These are phyloP conservation scores for Aspergillus sclerotialis DNA, from an alignment of 2,329 filamentous ascomycete species.

Conservation along the genomic window DNA sequence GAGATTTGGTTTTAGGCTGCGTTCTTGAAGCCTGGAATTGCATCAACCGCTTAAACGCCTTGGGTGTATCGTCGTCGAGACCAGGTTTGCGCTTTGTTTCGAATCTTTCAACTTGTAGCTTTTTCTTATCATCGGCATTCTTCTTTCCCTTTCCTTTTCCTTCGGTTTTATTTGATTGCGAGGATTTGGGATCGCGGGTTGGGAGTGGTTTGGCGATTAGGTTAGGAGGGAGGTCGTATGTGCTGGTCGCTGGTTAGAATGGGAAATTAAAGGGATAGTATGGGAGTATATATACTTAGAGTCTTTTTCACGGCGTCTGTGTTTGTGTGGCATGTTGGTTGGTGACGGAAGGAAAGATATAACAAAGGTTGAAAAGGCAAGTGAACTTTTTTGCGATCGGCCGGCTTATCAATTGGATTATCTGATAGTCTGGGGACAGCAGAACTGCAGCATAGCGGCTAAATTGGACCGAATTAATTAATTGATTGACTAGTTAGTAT, in stretches of 20 bases:
- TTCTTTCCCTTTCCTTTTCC: constrained; percentile 28
- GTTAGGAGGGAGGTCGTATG: constrained; percentile 56
- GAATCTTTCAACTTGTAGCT: constrained; percentile 42
- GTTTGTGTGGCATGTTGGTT: constrained; percentile 72
- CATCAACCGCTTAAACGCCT: constrained; percentile 82
- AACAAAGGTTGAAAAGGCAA: too few relatives aligned
- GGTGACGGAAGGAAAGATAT: too few relatives aligned
- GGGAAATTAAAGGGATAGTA: too few relatives aligned
- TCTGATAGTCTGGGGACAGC: too few relatives aligned
- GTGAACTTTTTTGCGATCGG: constrained; percentile 6
- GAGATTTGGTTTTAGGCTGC: constrained; percentile 14
- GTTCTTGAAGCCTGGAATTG: constrained; percentile 52
- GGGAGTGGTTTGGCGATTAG: constrained; percentile 53
- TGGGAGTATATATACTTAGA: constrained; percentile 3
- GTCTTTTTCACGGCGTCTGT: constrained; percentile 56
- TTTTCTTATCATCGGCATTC: constrained; percentile 31
- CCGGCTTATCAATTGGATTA: too few relatives aligned
- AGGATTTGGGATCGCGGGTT: constrained; percentile 40
- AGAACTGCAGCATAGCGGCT: too few relatives aligned
- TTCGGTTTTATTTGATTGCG: constrained; percentile 26
- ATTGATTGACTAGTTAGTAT: too few relatives aligned
- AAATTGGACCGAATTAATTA: too few relatives aligned
- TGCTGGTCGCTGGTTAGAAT: constrained; percentile 20
- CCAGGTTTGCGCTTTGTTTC: constrained; percentile 24
- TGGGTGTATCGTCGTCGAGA: constrained; percentile 69